Evolutionary conservation across 208 protist species (phyloP).

Genomic region (Kentomonas sorsogonicus): DNA sequence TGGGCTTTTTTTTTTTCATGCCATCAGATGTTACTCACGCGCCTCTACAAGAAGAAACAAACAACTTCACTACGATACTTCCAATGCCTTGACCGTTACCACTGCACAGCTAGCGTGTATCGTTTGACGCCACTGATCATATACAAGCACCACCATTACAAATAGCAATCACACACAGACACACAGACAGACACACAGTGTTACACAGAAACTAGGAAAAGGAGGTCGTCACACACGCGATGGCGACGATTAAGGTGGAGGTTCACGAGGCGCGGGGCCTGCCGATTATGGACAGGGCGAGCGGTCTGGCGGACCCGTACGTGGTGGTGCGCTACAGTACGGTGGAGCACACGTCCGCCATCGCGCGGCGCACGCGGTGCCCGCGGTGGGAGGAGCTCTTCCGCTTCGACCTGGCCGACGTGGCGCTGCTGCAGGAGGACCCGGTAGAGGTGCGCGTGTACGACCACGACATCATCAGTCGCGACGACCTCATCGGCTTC

Average conservation of each 20-base stretch:
- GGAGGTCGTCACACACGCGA: conserved; percentile 16
- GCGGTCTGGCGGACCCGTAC: conserved; percentile 86
- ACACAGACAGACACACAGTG: no score
- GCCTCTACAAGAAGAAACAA: no score
- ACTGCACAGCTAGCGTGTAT: no score
- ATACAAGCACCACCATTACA: no score
- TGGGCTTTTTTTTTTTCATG: conserved; percentile 8
- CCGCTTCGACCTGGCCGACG: conserved; percentile 79
- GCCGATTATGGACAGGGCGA: conserved; percentile 88
- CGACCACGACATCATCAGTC: conserved; percentile 94
- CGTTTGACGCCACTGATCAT: no score
- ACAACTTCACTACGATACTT: no score
- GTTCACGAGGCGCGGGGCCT: conserved; percentile 88
- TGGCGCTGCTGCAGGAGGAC: conserved; percentile 91
- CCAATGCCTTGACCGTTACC: no score
- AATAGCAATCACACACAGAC: no score
- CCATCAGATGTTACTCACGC: not conserved
- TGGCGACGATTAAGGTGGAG: conserved; percentile 89
- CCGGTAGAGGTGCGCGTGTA: conserved; percentile 92
- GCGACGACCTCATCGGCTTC: conserved; percentile 93
- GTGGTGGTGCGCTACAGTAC: conserved; percentile 74
- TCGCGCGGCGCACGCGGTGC: conserved; percentile 66
- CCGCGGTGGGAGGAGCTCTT: conserved; percentile 80
- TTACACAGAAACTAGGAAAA: no score
- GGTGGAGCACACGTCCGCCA: conserved; percentile 73